Evolutionary conservation across 805 yeast species (phyloP), one percentile per base, ranked within the genome.

Genomic region (Lachancea sp.): DNA sequence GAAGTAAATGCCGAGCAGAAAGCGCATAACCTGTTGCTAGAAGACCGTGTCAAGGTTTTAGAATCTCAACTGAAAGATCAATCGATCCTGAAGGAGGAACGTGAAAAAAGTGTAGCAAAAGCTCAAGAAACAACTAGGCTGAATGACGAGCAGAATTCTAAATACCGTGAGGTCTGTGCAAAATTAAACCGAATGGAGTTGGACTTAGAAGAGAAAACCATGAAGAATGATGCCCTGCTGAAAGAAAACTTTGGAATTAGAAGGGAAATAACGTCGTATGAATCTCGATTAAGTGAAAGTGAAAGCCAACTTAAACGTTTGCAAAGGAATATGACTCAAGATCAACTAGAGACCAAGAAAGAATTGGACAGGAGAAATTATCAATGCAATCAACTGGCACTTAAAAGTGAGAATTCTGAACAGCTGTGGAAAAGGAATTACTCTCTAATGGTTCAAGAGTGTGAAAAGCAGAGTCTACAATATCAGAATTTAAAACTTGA

Each of bases 11-110:
- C 29, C 4, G 29, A 21, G 30, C 31, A 37, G 18, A 18, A 30
- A 31, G 7, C 7, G 5, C 29, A 23, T 13, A 30, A 23, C 15
- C 7, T 11, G 7, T 15, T 11, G 8, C 17, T 37, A 30, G 35
- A 29, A 17, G 30, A 37, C 5, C 35, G 25, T 13, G 17, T 37
- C 3, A 18, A 12, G 17, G 15, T 2, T 2, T 18, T 37, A 17
- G 35, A 37, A 24, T 15, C 23, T 8, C 35, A 37, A 22, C 12
- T 29, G 9, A 30, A 37, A 15, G 23, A 16, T 22, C 35, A 30
- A 16, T 17, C 8, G 23, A 9, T 4, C 7, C 21, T 29, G 19
- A 22, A 30, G 30, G 16, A 16, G n/a, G 34, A 29, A 17, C 9
- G 22, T 23, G 22, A 12, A 11, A 23, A 22, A 9, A 21, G 12